Evolutionary conservation across 1,139 yeast genomes (phyloP).

Genomic region (Kodamaea suecica): DNA sequence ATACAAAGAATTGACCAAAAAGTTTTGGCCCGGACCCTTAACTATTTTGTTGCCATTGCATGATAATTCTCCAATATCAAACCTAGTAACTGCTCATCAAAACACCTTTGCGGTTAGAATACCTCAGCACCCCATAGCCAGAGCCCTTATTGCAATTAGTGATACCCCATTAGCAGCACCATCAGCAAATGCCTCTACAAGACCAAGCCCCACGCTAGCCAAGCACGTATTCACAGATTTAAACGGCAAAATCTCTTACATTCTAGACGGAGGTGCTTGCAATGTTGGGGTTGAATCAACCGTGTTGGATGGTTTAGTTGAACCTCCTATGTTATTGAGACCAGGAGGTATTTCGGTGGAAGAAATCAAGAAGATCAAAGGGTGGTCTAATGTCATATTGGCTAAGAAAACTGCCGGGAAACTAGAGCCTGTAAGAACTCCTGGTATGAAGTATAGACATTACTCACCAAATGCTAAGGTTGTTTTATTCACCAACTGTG

Average conservation of each 20-base stretch:
- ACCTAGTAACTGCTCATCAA: slow-evolving; percentile 80
- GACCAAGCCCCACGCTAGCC: slow-evolving; percentile 91
- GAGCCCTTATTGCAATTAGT: slow-evolving; percentile 84
- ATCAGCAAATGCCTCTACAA: slow-evolving; percentile 92
- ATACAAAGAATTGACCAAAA: slow-evolving; percentile 58
- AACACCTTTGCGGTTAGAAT: slow-evolving; percentile 87
- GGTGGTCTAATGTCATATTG: slow-evolving; percentile 66
- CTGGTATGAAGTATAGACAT: slow-evolving; percentile 97
- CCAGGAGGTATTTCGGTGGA: slow-evolving; percentile 94
- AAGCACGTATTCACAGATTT: slow-evolving; percentile 79
- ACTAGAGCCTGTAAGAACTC: slow-evolving; percentile 78
- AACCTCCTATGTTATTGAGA: slow-evolving; percentile 83
- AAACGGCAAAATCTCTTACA: slow-evolving; percentile 74
- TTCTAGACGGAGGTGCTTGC: slow-evolving; percentile 88
- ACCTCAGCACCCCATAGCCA: slow-evolving; percentile 83
- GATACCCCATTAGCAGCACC: slow-evolving; percentile 96
- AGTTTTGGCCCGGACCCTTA: slow-evolving; percentile 95
- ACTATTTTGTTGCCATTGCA: slow-evolving; percentile 77
- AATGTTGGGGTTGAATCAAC: slow-evolving; percentile 93
- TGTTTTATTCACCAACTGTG: slow-evolving; percentile 56
- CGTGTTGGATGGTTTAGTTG: slow-evolving; percentile 81
- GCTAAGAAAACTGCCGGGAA: slow-evolving; percentile 66
- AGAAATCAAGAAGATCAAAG: slow-evolving; percentile 51
- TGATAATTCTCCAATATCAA: slow-evolving; percentile 53
- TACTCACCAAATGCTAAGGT: slow-evolving; percentile 90